phyloP scores from a whole-genome alignment of 2,329 filamentous ascomycete species.

The Cladosporium sp. region DNA sequence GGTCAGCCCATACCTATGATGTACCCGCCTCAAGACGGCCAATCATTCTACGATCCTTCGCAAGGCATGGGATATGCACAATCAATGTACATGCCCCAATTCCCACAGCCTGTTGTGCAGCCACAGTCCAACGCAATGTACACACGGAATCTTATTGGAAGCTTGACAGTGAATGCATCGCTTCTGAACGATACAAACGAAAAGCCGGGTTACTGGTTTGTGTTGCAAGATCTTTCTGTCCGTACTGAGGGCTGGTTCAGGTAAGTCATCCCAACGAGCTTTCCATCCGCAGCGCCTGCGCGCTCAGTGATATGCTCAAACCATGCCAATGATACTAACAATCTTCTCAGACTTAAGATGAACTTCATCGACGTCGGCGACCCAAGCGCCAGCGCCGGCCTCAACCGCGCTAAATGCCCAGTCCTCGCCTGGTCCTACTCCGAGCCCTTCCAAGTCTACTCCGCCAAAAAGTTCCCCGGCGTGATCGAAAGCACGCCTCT shows the following conservation, averaged over 20 bases:
- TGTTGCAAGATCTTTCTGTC: constrained; percentile 91
- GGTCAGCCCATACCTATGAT: constrained; percentile 19
- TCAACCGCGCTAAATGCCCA: constrained; percentile 75
- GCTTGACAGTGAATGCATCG: constrained; percentile 84
- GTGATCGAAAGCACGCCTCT: constrained; percentile 91
- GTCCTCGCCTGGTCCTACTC: constrained; percentile 85
- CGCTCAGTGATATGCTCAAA: not conserved
- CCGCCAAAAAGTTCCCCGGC: constrained; percentile 96
- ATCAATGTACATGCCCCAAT: constrained; percentile 25
- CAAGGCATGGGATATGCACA: constrained; percentile 19
- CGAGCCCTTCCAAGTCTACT: constrained; percentile 88
- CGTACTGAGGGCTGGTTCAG: constrained; percentile 85
- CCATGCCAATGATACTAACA: not conserved
- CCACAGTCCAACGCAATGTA: constrained; percentile 69
- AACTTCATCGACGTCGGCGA: constrained; percentile 76
- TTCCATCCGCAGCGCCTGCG: constrained; percentile 30
- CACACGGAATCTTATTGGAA: constrained; percentile 91
- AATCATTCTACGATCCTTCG: constrained; percentile 25
- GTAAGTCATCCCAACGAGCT: constrained; percentile 86
- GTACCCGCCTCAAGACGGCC: constrained; percentile 24
- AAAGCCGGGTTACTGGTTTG: constrained; percentile 92
- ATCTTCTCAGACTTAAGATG: constrained; percentile 54
- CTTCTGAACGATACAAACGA: constrained; percentile 75
- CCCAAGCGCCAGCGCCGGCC: constrained; percentile 33
- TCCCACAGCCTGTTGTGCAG: constrained; percentile 23